These are phyloP conservation scores for Pythium aphanidermatum DNA, from an alignment of 352 stramenopile species.

Conservation along the genomic window DNA sequence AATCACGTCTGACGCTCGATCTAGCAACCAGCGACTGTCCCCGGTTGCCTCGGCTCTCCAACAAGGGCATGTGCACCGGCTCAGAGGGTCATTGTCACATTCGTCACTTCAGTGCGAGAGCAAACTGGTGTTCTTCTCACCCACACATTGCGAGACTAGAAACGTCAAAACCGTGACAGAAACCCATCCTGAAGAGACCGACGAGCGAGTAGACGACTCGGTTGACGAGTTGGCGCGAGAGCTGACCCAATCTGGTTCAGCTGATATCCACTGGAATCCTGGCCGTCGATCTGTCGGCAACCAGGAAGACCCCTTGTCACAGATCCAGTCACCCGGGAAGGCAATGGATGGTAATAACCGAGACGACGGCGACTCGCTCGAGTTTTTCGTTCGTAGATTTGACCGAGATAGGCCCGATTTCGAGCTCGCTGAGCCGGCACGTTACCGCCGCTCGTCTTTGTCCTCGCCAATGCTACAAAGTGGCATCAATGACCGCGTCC, in stretches of 20 bases:
- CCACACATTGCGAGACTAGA: conserved; percentile 8
- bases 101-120: conserved; percentile 42
- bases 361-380: conserved; percentile 26
- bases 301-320: not conserved
- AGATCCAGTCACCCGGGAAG: not conserved
- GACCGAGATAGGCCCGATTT: not conserved
- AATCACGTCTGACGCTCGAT: not conserved
- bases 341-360: conserved; percentile 3
- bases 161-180: conserved; percentile 1
- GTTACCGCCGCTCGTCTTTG: not conserved
- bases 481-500: not conserved
- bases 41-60: not conserved
- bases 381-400: conserved; percentile 31
- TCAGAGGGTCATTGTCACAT: not conserved
- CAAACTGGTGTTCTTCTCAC: conserved; percentile 54
- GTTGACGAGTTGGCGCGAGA: conserved; percentile 10
- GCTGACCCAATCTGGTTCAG: no score
- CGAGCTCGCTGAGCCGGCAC: not conserved
- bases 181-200: not conserved
- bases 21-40: not conserved
- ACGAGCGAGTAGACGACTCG: conserved; percentile 13
- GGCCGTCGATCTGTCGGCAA: not conserved
- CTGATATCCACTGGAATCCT: no score
- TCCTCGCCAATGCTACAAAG: not conserved
- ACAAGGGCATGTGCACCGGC: no score